Conservation (phyloP, 257 asterid species). For the Primulina tabacum region DNA sequence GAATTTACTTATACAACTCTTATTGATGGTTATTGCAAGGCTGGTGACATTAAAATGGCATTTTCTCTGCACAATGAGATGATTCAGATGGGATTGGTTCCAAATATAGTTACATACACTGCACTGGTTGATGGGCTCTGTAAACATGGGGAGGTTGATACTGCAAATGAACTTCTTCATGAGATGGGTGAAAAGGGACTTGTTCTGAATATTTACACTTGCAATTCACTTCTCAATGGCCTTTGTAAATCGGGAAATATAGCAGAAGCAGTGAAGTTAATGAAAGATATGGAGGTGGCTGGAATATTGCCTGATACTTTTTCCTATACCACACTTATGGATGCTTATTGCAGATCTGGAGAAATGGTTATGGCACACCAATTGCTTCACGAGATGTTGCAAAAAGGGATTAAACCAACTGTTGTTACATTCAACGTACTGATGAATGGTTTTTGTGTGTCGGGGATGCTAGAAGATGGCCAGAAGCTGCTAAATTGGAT, state of each 20-base stretch:
- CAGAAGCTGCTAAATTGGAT: conserved; percentile 78
- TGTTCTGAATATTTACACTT: conserved; percentile 64
- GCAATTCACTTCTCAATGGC: conserved; percentile 78
- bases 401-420: conserved; percentile 66
- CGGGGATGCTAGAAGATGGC: conserved; percentile 80
- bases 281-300: conserved; percentile 72
- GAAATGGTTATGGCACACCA: conserved; percentile 67
- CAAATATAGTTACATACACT: conserved; percentile 88
- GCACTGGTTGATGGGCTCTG: conserved; percentile 92
- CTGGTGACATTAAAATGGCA: conserved; percentile 59
- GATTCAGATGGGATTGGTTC: conserved; percentile 56
- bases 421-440: conserved; percentile 88
- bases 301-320: conserved; percentile 67
- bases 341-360: conserved; percentile 82
- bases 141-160: conserved; percentile 77
- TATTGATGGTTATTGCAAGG: conserved; percentile 83
- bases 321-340: conserved; percentile 86
- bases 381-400: conserved; percentile 76
- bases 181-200: conserved; percentile 74
- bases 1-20: conserved; percentile 81
- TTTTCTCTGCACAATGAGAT: conserved; percentile 86
- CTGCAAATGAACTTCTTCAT: conserved; percentile 78
- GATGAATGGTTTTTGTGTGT: conserved; percentile 77
- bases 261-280: conserved; percentile 52
- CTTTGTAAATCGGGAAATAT: conserved; percentile 83